These are phyloP conservation scores for Dothideomycetes sp. DNA, from an alignment of 2,329 filamentous ascomycete genomes.

Conservation along the genomic window DNA sequence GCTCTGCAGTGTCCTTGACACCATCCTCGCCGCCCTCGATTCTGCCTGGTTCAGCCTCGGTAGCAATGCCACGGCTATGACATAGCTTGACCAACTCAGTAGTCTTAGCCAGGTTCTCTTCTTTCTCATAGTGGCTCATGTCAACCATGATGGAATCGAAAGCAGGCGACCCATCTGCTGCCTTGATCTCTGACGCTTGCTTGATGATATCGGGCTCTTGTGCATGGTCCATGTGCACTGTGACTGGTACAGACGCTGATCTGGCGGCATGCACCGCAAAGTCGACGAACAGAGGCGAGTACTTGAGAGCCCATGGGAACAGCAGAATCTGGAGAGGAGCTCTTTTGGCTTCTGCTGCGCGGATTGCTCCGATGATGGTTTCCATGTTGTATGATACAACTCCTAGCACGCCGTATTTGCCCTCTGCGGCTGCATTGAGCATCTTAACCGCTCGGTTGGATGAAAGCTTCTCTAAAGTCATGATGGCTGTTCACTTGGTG, in stretches of 20 bases:
- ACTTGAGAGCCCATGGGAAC: slow-evolving; percentile 64
- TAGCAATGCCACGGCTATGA: slow-evolving; percentile 53
- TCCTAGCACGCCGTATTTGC: slow-evolving; percentile 23
- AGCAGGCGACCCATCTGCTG: slow-evolving; percentile 24
- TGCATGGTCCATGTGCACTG: slow-evolving; percentile 37
- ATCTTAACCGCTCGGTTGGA: slow-evolving; percentile 21
- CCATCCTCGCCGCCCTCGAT: slow-evolving; percentile 69
- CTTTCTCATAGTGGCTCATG: slow-evolving; percentile 62
- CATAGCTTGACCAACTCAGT: slow-evolving; percentile 52
- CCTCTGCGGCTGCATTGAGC: slow-evolving; percentile 20
- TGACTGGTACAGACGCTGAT: slow-evolving; percentile 30
- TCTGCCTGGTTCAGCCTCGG: slow-evolving; percentile 59
- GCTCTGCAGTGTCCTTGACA: slow-evolving; percentile 53
- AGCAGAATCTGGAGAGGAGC: slow-evolving; percentile 62
- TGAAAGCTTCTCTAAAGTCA: slow-evolving; percentile 13
- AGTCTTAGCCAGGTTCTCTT: slow-evolving; percentile 56
- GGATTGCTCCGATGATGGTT: slow-evolving; percentile 56
- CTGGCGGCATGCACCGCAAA: slow-evolving; percentile 33
- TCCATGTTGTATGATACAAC: slow-evolving; percentile 44
- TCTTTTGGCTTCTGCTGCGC: slow-evolving; percentile 55
- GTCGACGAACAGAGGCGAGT: slow-evolving; percentile 43
- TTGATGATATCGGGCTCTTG: slow-evolving; percentile 32
- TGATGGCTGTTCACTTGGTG: slow-evolving; percentile 2
- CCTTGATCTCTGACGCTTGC: slow-evolving; percentile 21
- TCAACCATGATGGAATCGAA: slow-evolving; percentile 71